Evolutionary conservation across 306 rosid genomes (phyloP), one percentile per base, ranked within the genome.

Genomic region (Herpetospermum pedunculosum): DNA sequence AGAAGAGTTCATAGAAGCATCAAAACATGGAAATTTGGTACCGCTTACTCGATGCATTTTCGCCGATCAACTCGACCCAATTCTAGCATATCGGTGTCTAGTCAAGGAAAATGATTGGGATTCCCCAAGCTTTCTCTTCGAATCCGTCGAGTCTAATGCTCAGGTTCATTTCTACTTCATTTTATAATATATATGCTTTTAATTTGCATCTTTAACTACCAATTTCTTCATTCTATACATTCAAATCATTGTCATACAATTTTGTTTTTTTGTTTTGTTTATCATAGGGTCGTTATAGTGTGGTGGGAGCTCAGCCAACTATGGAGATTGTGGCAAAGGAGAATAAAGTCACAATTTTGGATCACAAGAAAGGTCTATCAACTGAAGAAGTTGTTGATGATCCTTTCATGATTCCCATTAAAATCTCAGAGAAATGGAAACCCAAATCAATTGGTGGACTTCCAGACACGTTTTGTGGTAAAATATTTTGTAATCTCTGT

Each of bases 401-500:
- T 59, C 96, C 98, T 18, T 75, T 92, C 87, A 21, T 3, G 30
- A 46, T 90, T 68, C 96, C 96, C 0, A 82, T 70, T 67, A 80
- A 81, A 73, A 82, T 92, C 81, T 88, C 91, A 0, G 82, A 84
- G 73, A 69, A 46, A 40, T 92, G 95, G 98, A 90, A 79, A 49
- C 92, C 98, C 19, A 79, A 40, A 75, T 81, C 82, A 26, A 72
- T 23, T 7, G 81, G 81, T 73, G 87, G 82, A 43, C 96, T 92
- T 78, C 98, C 98, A 9, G 85, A 87, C 76, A 79, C 96, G 25
- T 92, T 92, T 86, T 88, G 92, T 78, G 98, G 98, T 88, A 85
- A 78, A 82, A 37, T n/a, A n/a, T n/a, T 59, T 30, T 59, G 2
- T 29, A 6, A 11, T 55, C 30, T 53, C 19, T 53, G 6, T 11